These are phyloP conservation scores for Exophiala sideris DNA, from an alignment of 2,329 filamentous ascomycete species.

Conservation along the genomic window DNA sequence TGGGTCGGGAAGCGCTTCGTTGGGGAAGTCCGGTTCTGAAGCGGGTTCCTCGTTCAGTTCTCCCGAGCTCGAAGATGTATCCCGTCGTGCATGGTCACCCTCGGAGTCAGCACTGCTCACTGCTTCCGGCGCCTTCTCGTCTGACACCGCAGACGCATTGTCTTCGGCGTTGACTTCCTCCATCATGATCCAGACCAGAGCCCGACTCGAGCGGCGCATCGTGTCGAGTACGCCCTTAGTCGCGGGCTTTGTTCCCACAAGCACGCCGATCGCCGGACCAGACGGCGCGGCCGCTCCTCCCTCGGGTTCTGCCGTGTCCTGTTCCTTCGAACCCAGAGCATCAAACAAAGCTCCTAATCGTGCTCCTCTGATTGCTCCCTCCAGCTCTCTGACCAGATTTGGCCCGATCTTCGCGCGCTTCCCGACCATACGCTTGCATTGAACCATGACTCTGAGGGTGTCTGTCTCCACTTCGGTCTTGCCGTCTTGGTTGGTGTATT, in stretches of 20 bases:
- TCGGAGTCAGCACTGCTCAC: too few species aligned
- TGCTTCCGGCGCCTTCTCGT: background rate
- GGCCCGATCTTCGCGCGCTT: constrained; percentile 39
- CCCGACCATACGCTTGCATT: constrained; percentile 44
- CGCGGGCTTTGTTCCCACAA: constrained; percentile 66
- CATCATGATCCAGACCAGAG: constrained; percentile 62
- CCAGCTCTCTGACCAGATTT: constrained; percentile 45
- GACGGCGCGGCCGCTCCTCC: background rate
- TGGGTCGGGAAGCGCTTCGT: background rate
- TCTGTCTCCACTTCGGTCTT: constrained; percentile 23
- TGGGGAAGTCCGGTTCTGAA: background rate
- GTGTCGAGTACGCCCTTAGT: constrained; percentile 77
- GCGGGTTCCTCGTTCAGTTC: background rate
- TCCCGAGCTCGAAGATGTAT: too few species aligned
- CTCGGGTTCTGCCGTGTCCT: background rate
- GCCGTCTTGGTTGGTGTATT: background rate
- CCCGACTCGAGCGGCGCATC: constrained; percentile 62
- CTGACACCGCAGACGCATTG: too few species aligned
- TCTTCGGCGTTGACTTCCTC: constrained; percentile 35
- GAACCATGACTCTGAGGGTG: constrained; percentile 42
- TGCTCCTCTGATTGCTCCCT: constrained; percentile 53
- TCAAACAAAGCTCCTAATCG: constrained; percentile 6
- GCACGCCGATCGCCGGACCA: constrained; percentile 54
- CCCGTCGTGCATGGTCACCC: too few species aligned
- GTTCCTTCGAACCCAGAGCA: background rate